Percentiles rank a stretch among this genome's conserved stretches.
phyloP scores from a whole-genome alignment of 2,329 filamentous ascomycete genomes.

The Orbilia javanica region DNA sequence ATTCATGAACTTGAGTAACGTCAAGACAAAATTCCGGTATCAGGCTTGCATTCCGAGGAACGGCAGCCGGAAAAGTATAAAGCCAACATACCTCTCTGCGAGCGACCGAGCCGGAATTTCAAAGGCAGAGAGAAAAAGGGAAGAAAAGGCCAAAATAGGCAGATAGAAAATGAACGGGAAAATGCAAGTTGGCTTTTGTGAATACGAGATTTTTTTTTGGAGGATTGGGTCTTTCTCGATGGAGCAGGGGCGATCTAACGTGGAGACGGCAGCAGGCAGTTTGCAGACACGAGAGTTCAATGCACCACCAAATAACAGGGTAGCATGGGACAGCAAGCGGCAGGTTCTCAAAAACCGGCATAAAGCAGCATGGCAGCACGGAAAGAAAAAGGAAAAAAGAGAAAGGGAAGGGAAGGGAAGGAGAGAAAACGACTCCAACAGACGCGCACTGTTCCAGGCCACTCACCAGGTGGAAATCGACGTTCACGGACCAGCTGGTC shows the following conservation, averaged over 20 bases:
- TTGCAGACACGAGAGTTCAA: slow-evolving; percentile 8
- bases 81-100: slow-evolving; percentile 42
- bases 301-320: slow-evolving; percentile 13
- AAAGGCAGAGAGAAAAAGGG: background rate
- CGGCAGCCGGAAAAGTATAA: slow-evolving; percentile 11
- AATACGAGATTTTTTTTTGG: slow-evolving; percentile 4
- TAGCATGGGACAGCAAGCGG: background rate
- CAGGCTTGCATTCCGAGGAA: slow-evolving; percentile 1
- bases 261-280: slow-evolving; percentile 1
- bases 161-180: slow-evolving; percentile 19
- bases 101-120: slow-evolving; percentile 20
- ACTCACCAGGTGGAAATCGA: slow-evolving; percentile 56
- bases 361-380: no score
- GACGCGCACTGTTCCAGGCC: slow-evolving; percentile 42
- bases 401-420: no score
- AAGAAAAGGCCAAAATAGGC: background rate
- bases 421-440: slow-evolving; percentile 42
- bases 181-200: slow-evolving; percentile 15
- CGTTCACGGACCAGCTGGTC: slow-evolving; percentile 57
- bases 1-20: background rate
- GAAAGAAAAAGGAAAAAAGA: no score
- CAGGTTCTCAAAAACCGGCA: slow-evolving; percentile 7
- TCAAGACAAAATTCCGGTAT: slow-evolving; percentile 8
- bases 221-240: background rate
- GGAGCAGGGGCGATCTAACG: slow-evolving; percentile 35